A percentile compares a stretch with the other conserved stretches of the same genome.
phyloP scores from a whole-genome alignment of 306 rosid species.

The Vigna reflexopilosa region DNA sequence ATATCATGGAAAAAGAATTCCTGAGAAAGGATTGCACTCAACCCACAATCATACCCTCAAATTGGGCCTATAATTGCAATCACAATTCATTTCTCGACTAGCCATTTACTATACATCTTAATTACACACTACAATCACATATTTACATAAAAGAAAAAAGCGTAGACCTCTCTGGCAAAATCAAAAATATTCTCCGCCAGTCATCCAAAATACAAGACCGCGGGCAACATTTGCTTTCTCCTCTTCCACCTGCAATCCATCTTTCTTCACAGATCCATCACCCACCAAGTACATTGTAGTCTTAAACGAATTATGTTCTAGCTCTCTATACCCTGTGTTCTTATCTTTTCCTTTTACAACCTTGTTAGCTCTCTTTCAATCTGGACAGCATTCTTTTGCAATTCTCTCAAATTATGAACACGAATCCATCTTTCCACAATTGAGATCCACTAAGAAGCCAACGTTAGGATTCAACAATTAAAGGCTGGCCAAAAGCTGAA shows the following conservation, averaged over 20 bases:
- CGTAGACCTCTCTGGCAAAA: conserved; percentile 48
- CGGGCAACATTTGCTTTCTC: conserved; percentile 41
- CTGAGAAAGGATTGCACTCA: conserved; percentile 45
- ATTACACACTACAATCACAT: conserved; percentile 64
- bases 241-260: conserved; percentile 34
- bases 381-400: conserved; percentile 61
- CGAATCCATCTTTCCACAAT: conserved; percentile 40
- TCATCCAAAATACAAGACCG: conserved; percentile 52
- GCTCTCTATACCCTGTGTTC: conserved; percentile 36
- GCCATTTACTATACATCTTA: conserved; percentile 67
- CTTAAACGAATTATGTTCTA: conserved; percentile 36
- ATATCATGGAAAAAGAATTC: conserved; percentile 58
- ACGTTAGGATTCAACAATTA: conserved; percentile 48
- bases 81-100: conserved; percentile 54
- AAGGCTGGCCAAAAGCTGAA: conserved; percentile 58
- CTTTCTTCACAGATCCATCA: conserved; percentile 49
- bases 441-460: conserved; percentile 51
- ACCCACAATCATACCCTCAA: conserved; percentile 44
- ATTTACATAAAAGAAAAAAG: conserved; percentile 60
- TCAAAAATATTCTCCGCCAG: conserved; percentile 46
- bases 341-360: conserved; percentile 42
- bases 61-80: conserved; percentile 46
- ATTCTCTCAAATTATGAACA: conserved; percentile 43
- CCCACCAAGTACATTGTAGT: conserved; percentile 33
- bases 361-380: conserved; percentile 45